A percentile compares a stretch with the other conserved stretches of the same genome.
phyloP scores from a whole-genome alignment of 2,329 filamentous ascomycete species.

The Penicillium thymicola region DNA sequence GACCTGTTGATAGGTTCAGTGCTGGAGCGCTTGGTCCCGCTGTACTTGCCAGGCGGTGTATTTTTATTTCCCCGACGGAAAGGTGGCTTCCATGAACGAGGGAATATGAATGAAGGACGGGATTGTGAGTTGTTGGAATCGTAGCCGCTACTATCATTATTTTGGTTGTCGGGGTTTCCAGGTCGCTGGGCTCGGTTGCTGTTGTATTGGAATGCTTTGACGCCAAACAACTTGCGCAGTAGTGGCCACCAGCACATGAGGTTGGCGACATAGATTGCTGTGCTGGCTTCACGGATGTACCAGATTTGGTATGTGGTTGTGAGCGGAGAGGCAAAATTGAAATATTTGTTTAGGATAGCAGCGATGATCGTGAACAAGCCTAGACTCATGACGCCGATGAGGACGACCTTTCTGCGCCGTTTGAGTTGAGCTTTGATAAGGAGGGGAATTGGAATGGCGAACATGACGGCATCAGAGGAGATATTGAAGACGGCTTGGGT shows the following conservation, averaged over 20 bases:
- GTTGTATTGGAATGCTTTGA: slow-evolving; percentile 28
- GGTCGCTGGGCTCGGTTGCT: slow-evolving; percentile 23
- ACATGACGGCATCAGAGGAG: slow-evolving; percentile 40
- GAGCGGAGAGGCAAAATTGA: slow-evolving; percentile 38
- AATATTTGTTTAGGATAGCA: slow-evolving; percentile 50
- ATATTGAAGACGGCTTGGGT: slow-evolving; percentile 47
- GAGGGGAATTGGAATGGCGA: slow-evolving; percentile 39
- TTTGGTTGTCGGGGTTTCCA: slow-evolving; percentile 9
- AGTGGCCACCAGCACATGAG: slow-evolving; percentile 36
- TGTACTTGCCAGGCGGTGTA: background rate
- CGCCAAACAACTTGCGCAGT: slow-evolving; percentile 28
- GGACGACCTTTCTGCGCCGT: slow-evolving; percentile 32
- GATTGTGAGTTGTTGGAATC: slow-evolving; percentile 18
- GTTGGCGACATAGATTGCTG: slow-evolving; percentile 47
- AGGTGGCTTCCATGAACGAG: slow-evolving; percentile 7
- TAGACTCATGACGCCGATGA: slow-evolving; percentile 37
- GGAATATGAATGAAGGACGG: slow-evolving; percentile 20
- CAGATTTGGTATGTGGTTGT: slow-evolving; percentile 42
- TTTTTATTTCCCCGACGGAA: slow-evolving; percentile 10
- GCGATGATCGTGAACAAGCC: slow-evolving; percentile 44
- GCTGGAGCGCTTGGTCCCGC: slow-evolving; percentile 11
- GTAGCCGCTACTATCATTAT: slow-evolving; percentile 17
- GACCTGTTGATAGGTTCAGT: slow-evolving; percentile 18
- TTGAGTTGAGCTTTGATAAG: slow-evolving; percentile 37
- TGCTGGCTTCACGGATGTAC: slow-evolving; percentile 44